Evolutionary conservation across 257 asterid species (phyloP), one percentile per base, ranked within the genome.

Genomic region (Nicotiana benthamiana): DNA sequence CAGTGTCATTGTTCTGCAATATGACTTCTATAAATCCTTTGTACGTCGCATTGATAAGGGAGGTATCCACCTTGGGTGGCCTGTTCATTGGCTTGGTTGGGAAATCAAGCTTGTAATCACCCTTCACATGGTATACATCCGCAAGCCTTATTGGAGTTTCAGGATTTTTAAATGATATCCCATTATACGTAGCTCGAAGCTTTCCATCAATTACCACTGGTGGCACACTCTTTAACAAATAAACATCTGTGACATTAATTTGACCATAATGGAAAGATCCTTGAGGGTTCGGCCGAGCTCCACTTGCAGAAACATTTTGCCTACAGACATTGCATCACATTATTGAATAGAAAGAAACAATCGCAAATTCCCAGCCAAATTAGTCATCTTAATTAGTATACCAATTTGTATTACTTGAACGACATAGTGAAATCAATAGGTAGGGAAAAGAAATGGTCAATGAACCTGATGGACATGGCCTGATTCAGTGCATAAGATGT

Each of bases 241-340:
- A 96, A 20, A 77, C 61, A 76, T 92, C 93, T 3, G 98, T 94
- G 13, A 96, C 94, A 36, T 91, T 94, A 80, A 96, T 92, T 60
- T 87, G 83, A 80, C 98, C 98, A 24, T 96, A 96, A 81, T 85
- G 98, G 85, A 90, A 96, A 9, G 99, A 96, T 51, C 99, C 99
- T 86, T 96, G 99, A 6, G 99, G 99, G 59, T 96, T 96, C 2
- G 99, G 99, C 65, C 99, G 97, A 75, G 99, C 99, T 81, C 99
- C 99, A 83, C 97, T 90, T n/a, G 99, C 97, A 82, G 87, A 36
- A 17, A 77, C 91, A 76, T 96, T 96, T 90, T 90, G 97, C 96
- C 99, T 96, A 90, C 80, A 34, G 62, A 48, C 12, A 56, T 66
- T 82, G 56, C 82, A 77, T 46, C 34, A 57, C 13, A 7, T 56